phyloP scores from a whole-genome alignment of 2,329 filamentous ascomycete genomes.

The Penicillium janthinellum region DNA sequence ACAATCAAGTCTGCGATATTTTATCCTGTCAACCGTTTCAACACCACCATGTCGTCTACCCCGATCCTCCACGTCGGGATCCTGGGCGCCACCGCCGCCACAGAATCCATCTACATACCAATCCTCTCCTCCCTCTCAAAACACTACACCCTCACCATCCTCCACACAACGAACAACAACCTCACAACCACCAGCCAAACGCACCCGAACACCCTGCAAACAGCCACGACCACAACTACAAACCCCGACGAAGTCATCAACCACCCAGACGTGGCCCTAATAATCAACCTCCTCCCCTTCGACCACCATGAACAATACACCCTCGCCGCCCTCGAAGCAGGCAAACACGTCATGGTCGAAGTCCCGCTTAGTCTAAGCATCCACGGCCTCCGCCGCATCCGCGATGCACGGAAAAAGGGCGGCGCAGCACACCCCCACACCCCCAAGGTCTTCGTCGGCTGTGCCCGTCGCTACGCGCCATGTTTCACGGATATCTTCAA shows the following conservation, averaged over 20 bases:
- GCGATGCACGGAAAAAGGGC: conserved; percentile 43
- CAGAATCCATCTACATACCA: conserved; percentile 58
- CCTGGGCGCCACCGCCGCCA: conserved; percentile 46
- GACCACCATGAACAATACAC: conserved; percentile 58
- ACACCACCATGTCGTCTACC: conserved; percentile 17
- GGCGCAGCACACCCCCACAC: conserved; percentile 14
- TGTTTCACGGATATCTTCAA: conserved; percentile 57
- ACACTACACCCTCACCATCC: conserved; percentile 50
- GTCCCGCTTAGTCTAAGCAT: conserved; percentile 59
- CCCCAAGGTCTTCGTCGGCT: conserved; percentile 59
- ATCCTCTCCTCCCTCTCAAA: conserved; percentile 47
- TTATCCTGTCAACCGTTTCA: neutral
- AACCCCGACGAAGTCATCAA: conserved; percentile 51
- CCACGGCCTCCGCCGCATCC: conserved; percentile 50
- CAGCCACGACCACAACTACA: conserved; percentile 33
- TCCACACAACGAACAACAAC: conserved; percentile 49
- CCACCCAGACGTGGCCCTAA: conserved; percentile 43
- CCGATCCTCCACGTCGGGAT: conserved; percentile 37
- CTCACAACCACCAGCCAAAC: conserved; percentile 9
- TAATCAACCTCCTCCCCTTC: conserved; percentile 59
- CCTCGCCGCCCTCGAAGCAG: conserved; percentile 54
- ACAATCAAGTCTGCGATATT: neutral
- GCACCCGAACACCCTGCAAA: conserved; percentile 19
- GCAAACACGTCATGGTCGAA: conserved; percentile 62
- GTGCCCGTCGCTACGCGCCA: conserved; percentile 63